Evolutionary conservation across 2,329 filamentous ascomycete genomes (phyloP).

Genomic region (Trichophyton rubrum): DNA sequence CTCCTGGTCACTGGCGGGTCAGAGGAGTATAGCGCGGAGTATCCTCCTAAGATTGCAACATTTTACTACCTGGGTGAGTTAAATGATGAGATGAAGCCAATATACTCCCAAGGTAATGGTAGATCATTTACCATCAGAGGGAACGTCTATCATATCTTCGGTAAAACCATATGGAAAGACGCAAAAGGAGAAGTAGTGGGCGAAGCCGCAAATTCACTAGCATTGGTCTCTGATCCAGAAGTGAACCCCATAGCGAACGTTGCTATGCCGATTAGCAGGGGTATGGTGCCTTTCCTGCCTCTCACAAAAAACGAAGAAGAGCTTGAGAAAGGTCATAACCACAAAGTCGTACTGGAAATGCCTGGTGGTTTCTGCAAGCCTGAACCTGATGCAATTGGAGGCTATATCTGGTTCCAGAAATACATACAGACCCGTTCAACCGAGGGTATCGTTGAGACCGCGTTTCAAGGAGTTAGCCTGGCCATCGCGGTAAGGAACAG

Average conservation of each 20-base stretch:
- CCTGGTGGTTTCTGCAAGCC: slow-evolving; percentile 10
- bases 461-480: slow-evolving; percentile 10
- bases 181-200: not conserved
- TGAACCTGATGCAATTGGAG: slow-evolving; percentile 4
- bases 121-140: slow-evolving; percentile 6
- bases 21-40: slow-evolving; percentile 8
- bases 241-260: slow-evolving; percentile 1
- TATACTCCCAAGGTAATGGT: slow-evolving; percentile 6
- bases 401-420: slow-evolving; percentile 12
- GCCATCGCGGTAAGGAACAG: slow-evolving; percentile 7
- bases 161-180: not conserved
- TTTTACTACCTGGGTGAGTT: slow-evolving; percentile 5
- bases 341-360: slow-evolving; percentile 6
- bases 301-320: slow-evolving; percentile 8
- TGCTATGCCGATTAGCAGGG: slow-evolving; percentile 5
- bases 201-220: slow-evolving; percentile 5
- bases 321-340: slow-evolving; percentile 1
- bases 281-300: slow-evolving; percentile 6
- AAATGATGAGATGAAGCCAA: slow-evolving; percentile 1
- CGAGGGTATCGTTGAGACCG: not conserved
- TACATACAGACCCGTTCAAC: not conserved
- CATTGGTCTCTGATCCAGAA: slow-evolving; percentile 1
- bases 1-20: slow-evolving; percentile 7
- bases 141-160: slow-evolving; percentile 9
- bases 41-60: slow-evolving; percentile 7